These are phyloP conservation scores for Phyllosticta paracitricarpa DNA, from an alignment of 2,329 filamentous ascomycete species.

Conservation along the genomic window DNA sequence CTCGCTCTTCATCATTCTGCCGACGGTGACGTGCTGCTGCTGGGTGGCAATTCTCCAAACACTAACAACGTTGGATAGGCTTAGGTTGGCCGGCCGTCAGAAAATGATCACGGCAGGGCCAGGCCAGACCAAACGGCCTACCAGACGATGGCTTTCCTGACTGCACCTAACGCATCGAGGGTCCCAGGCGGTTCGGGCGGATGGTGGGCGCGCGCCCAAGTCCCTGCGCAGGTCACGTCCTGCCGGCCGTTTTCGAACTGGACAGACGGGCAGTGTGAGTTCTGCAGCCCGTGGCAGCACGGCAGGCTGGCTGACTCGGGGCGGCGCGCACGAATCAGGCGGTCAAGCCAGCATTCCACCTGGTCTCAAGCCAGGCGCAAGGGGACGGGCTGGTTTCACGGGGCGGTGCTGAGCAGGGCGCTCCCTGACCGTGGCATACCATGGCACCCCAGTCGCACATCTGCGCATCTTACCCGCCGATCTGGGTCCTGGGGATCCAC, in stretches of 20 bases:
- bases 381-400: background rate
- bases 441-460: conserved; percentile 11
- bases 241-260: background rate
- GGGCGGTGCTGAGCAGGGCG: background rate
- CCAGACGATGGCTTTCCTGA: background rate
- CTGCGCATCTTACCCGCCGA: conserved; percentile 12
- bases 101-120: background rate
- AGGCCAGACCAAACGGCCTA: background rate
- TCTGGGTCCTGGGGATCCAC: conserved; percentile 10
- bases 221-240: background rate
- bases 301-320: background rate
- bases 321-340: background rate
- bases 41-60: background rate
- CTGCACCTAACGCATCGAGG: background rate
- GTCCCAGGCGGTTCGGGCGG: background rate
- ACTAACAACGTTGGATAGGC: background rate
- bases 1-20: background rate
- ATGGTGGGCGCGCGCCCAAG: background rate
- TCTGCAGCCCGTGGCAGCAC: background rate
- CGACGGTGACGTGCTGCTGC: background rate
- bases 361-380: background rate
- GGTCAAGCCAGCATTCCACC: background rate
- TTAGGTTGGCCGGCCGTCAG: background rate
- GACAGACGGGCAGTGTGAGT: background rate
- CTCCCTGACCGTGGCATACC: conserved; percentile 1